Conservation (phyloP, 441 rosid species). For the Manihot esculenta region DNA sequence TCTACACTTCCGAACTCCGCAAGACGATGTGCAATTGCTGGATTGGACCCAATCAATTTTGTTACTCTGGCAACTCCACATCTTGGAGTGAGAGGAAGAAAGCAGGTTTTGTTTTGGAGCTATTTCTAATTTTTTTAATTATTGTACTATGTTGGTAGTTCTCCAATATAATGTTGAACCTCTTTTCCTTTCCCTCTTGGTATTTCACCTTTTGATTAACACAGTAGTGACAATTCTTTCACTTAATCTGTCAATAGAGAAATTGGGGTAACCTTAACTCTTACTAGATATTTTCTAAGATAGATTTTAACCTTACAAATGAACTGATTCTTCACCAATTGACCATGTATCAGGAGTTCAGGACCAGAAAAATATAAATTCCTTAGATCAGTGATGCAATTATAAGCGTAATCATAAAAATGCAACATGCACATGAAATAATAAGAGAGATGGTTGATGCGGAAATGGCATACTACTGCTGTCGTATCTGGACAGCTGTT, state of each 20-base stretch:
- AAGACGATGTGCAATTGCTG: slow-evolving; percentile 67
- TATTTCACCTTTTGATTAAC: too few relatives aligned
- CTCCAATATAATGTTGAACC: neutral
- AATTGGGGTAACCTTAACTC: too few relatives aligned
- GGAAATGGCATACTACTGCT: neutral
- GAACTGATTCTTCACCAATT: too few relatives aligned
- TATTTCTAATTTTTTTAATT: neutral
- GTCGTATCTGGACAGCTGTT: neutral
- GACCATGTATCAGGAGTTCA: too few relatives aligned
- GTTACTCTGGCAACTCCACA: slow-evolving; percentile 95
- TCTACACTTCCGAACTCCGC: slow-evolving; percentile 34
- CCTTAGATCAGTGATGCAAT: neutral
- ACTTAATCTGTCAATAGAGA: too few relatives aligned
- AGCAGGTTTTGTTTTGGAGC: slow-evolving; percentile 65
- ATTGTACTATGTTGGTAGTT: neutral
- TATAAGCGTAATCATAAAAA: neutral
- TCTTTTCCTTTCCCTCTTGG: too few relatives aligned
- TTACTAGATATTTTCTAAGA: too few relatives aligned
- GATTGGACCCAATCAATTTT: slow-evolving; percentile 84
- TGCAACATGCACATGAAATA: neutral
- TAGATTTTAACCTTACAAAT: too few relatives aligned
- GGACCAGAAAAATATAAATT: too few relatives aligned
- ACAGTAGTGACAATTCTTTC: too few relatives aligned
- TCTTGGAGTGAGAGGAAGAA: slow-evolving; percentile 91
- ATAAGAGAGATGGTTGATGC: neutral